A percentile compares a stretch with the other conserved stretches of the same genome.
Conservation (phyloP, 495 filamentous ascomycete species). For the Halenospora varia region DNA sequence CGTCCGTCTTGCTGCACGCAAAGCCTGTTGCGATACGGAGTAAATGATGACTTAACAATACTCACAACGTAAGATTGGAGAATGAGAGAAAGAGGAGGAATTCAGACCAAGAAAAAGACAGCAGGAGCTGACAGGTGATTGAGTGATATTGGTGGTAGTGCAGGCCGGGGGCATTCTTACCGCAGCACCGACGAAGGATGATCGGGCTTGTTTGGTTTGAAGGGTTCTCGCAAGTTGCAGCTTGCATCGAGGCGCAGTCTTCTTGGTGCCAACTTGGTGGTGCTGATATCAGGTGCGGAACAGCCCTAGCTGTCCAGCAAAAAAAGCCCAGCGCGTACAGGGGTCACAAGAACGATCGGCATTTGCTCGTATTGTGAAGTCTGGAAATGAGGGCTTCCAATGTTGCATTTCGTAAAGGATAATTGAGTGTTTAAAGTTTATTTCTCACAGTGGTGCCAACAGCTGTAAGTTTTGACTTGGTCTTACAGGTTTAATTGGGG, state of each 20-base stretch:
- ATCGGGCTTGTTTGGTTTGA: slow-evolving; percentile 8
- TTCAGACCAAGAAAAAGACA: background rate
- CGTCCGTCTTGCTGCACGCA: background rate
- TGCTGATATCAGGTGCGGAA: background rate
- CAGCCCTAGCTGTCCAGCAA: too few relatives aligned
- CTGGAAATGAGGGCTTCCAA: background rate
- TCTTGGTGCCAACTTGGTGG: too few relatives aligned
- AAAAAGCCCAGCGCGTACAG: background rate
- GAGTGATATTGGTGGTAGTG: background rate
- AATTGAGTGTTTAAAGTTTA: too few relatives aligned
- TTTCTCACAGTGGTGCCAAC: too few relatives aligned
- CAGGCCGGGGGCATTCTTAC: background rate
- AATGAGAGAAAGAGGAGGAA: background rate
- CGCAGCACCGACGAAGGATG: background rate
- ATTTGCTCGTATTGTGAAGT: background rate
- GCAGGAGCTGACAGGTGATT: background rate
- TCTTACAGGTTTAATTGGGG: too few relatives aligned
- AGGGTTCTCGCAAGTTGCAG: background rate
- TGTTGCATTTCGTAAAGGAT: too few relatives aligned
- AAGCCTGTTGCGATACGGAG: background rate
- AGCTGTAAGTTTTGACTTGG: too few relatives aligned
- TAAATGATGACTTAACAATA: background rate
- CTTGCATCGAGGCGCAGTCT: slow-evolving; percentile 8
- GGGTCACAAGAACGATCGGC: too few relatives aligned
- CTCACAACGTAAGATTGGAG: background rate